Evolutionary conservation across 352 stramenopile species (phyloP).

Genomic region (Phytopythium ostracodes): DNA sequence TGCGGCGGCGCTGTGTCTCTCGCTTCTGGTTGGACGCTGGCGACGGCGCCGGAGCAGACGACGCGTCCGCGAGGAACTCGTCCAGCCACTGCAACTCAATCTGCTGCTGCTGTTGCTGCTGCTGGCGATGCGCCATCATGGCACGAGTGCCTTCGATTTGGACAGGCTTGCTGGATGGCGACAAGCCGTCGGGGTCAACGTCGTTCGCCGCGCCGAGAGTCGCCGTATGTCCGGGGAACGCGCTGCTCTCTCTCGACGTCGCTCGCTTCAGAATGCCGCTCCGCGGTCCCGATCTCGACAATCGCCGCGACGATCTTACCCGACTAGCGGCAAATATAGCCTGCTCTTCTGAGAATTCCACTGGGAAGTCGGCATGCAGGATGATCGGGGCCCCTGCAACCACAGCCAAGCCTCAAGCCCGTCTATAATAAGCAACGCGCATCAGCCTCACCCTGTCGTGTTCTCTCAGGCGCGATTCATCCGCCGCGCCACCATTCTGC

Average conservation of each 20-base stretch:
- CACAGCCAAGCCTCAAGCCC: too few species aligned
- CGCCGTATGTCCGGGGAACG: too few species aligned
- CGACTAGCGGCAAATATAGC: background rate
- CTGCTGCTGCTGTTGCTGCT: background rate
- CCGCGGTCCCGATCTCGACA: background rate
- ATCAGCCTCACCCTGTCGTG: too few species aligned
- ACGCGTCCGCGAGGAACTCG: conserved; percentile 1
- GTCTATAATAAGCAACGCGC: conserved; percentile 1
- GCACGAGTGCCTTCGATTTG: too few species aligned
- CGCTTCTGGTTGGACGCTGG: conserved; percentile 4
- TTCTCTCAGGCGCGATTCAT: background rate
- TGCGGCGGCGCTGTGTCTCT: background rate
- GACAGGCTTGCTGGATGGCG: too few species aligned
- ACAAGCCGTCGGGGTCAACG: too few species aligned
- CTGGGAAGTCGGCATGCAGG: too few species aligned
- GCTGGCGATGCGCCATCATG: background rate
- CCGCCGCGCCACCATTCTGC: background rate
- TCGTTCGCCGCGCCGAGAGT: too few species aligned
- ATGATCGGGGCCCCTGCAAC: background rate
- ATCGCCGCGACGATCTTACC: conserved; percentile 1
- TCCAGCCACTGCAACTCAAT: conserved; percentile 6
- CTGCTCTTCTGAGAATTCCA: too few species aligned
- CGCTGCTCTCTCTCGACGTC: too few species aligned
- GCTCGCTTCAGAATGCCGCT: too few species aligned
- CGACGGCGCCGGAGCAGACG: background rate